Evolutionary conservation across 2,329 filamentous ascomycete species (phyloP).

Genomic region (Xylariaceae sp.): DNA sequence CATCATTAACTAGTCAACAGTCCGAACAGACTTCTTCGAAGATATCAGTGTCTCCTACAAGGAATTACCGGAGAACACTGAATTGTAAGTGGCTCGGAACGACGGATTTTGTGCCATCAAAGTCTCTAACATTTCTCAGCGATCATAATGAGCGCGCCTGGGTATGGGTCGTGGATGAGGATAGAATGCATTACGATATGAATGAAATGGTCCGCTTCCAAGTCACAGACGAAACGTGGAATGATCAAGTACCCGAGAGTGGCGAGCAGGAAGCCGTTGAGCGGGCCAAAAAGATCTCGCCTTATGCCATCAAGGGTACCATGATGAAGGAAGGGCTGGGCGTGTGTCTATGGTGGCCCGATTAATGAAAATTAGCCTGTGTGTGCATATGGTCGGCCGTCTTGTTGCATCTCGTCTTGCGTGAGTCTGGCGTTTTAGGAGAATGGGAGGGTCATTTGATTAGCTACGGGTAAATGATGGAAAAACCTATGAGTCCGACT

Average conservation of each 20-base stretch:
- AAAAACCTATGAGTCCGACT: slow-evolving; percentile 4
- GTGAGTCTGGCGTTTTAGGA: slow-evolving; percentile 12
- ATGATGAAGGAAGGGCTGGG: slow-evolving; percentile 60
- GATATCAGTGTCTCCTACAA: slow-evolving; percentile 77
- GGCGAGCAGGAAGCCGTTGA: slow-evolving; percentile 52
- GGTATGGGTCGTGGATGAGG: slow-evolving; percentile 73
- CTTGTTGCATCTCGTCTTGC: slow-evolving; percentile 16
- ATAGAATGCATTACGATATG: slow-evolving; percentile 78
- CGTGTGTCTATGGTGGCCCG: slow-evolving; percentile 57
- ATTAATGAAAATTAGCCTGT: slow-evolving; percentile 27
- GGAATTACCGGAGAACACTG: slow-evolving; percentile 67
- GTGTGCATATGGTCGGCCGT: neutral
- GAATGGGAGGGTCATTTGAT: slow-evolving; percentile 11
- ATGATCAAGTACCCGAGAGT: slow-evolving; percentile 73
- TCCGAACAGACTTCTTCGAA: slow-evolving; percentile 88
- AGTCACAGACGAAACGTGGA: slow-evolving; percentile 83
- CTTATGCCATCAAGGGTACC: slow-evolving; percentile 63
- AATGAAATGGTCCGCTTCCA: slow-evolving; percentile 84
- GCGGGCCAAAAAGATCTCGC: slow-evolving; percentile 54
- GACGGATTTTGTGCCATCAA: slow-evolving; percentile 16
- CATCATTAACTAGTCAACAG: slow-evolving; percentile 34
- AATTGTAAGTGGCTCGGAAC: slow-evolving; percentile 58
- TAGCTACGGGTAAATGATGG: slow-evolving; percentile 1
- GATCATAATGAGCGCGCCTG: slow-evolving; percentile 72
- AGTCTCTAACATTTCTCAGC: slow-evolving; percentile 38